phyloP scores from a whole-genome alignment of 2,329 filamentous ascomycete species.

The Mariannaea sp. region DNA sequence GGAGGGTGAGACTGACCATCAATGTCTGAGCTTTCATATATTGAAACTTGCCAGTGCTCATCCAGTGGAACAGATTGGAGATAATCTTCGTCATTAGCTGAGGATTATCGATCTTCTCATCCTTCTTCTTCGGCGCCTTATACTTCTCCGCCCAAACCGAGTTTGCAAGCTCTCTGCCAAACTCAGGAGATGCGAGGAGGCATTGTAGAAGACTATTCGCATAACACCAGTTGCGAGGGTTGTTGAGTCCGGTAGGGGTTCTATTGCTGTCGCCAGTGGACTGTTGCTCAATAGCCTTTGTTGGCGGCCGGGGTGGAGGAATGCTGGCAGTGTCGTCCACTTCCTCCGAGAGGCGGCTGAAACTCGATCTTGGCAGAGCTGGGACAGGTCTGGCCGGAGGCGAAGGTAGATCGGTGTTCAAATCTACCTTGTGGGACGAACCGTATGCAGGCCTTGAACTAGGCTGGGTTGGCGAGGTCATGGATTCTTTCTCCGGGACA shows the following conservation, averaged over 20 bases:
- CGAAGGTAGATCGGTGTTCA: slow-evolving; percentile 55
- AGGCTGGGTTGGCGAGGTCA: slow-evolving; percentile 50
- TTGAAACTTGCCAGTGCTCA: slow-evolving; percentile 55
- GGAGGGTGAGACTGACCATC: slow-evolving; percentile 52
- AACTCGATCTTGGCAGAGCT: slow-evolving; percentile 71
- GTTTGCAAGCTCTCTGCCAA: slow-evolving; percentile 68
- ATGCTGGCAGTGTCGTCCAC: slow-evolving; percentile 47
- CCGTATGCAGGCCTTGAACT: slow-evolving; percentile 37
- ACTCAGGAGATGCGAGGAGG: slow-evolving; percentile 72
- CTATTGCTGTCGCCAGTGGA: slow-evolving; percentile 48
- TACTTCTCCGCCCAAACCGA: slow-evolving; percentile 64
- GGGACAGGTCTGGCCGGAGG: slow-evolving; percentile 71
- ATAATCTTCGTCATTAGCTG: slow-evolving; percentile 66
- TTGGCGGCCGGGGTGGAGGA: slow-evolving; percentile 44
- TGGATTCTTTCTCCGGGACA: slow-evolving; percentile 64
- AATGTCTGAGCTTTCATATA: slow-evolving; percentile 60
- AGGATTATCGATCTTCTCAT: slow-evolving; percentile 57
- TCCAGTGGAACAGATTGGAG: slow-evolving; percentile 63
- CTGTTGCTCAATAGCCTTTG: slow-evolving; percentile 47
- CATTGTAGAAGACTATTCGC: slow-evolving; percentile 91
- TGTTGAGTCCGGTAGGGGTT: slow-evolving; percentile 68
- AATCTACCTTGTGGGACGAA: slow-evolving; percentile 43
- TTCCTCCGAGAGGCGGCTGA: slow-evolving; percentile 69
- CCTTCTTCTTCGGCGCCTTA: slow-evolving; percentile 69
- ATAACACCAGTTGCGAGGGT: slow-evolving; percentile 85